Conservation (phyloP, 805 yeast species). For the Lachancea lanzarotensis region DNA sequence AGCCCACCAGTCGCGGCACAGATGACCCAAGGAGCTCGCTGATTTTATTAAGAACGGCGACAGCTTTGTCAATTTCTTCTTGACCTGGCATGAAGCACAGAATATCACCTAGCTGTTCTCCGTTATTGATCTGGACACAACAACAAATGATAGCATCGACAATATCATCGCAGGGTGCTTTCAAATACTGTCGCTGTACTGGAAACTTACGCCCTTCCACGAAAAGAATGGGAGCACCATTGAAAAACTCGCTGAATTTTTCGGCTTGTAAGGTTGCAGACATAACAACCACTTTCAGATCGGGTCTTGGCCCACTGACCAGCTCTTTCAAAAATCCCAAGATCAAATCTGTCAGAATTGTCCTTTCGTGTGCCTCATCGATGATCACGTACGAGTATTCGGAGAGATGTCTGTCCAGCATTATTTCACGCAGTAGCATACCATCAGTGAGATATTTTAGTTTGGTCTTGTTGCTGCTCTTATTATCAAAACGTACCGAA, state of each 20-base stretch:
- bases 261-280: slow-evolving; percentile 93
- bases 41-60: slow-evolving; percentile 49
- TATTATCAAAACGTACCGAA: slow-evolving; percentile 84
- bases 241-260: slow-evolving; percentile 70
- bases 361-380: slow-evolving; percentile 98
- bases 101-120: slow-evolving; percentile 83
- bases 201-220: slow-evolving; percentile 89
- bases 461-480: slow-evolving; percentile 52
- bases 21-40: slow-evolving; percentile 51
- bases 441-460: slow-evolving; percentile 92
- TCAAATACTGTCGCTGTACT: slow-evolving; percentile 65
- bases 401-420: slow-evolving; percentile 59
- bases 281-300: slow-evolving; percentile 75
- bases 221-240: slow-evolving; percentile 71
- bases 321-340: slow-evolving; percentile 81
- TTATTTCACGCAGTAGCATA: slow-evolving; percentile 87
- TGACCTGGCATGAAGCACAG: slow-evolving; percentile 92
- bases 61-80: slow-evolving; percentile 90
- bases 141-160: slow-evolving; percentile 73
- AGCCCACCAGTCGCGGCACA: slow-evolving; percentile 67
- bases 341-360: slow-evolving; percentile 81
- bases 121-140: slow-evolving; percentile 67
- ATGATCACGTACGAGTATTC: slow-evolving; percentile 72
- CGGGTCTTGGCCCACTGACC: slow-evolving; percentile 41
- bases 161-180: slow-evolving; percentile 65